Evolutionary conservation across 225 moss, liverwort and hornwort genomes (phyloP), one percentile per base, ranked within the genome.

Genomic region (Thuidium tamariscinum): DNA sequence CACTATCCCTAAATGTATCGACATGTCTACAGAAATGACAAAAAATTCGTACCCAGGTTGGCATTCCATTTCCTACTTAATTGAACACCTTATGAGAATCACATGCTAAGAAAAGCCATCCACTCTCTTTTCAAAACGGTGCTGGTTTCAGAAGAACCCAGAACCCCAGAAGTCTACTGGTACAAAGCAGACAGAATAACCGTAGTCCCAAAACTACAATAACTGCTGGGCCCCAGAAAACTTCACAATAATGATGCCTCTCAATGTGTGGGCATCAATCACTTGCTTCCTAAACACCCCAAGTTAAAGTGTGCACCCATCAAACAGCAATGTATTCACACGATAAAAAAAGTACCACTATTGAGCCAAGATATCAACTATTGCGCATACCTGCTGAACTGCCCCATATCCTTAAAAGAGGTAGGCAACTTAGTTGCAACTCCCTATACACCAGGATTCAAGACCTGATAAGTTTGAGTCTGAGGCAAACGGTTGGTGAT

Each of bases 381-480:
- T 18, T 41, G 41, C 64, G 86, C 81, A 89, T 77, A 89, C 89
- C 85, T 89, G 87, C 81, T 63, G 57, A 80, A 63, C 29, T 88
- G 80, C 81, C 34, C 83, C 83, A 83, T 32, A 20, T 37, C 67
- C 82, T 32, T 79, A 32, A 79, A 63, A 65, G 85, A 74, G 73
- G 82, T 82, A 79, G 34, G 82, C 82, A 85, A 83, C 87, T 89
- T 89, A 74, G 89, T 89, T 89, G 89, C 91, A 82, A 87, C 89
- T 87, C 84, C 74, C 69, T 32, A 90, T 57, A 80, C 72, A 74
- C 57, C 83, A 14, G 70, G 70, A 54, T 81, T 86, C 70, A 81
- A 81, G 81, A 60, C 87, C 74, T 67, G 87, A 75, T 84, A 65
- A 79, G 34, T 75, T 84, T 63, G 83, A 82, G 67, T 84, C 65